Evolutionary conservation across 257 asterid genomes (phyloP).

Genomic region (Ajuga chamaepitys): DNA sequence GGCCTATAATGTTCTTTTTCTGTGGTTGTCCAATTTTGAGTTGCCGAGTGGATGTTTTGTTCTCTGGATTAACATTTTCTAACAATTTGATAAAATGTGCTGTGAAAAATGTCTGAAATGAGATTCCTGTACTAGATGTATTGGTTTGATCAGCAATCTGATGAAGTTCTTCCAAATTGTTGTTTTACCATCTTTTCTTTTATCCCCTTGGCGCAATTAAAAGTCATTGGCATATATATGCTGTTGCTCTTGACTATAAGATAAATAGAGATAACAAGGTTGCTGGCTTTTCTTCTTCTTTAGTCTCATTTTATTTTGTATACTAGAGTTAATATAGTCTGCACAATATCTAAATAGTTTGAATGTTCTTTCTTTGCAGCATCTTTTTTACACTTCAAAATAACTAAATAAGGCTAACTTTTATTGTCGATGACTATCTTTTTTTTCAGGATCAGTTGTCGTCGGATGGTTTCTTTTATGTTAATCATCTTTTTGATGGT

Average conservation of each 20-base stretch:
- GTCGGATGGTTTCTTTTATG: slow-evolving; percentile 35
- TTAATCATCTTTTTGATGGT: slow-evolving; percentile 20
- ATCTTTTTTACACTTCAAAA: not conserved
- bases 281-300: not conserved
- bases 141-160: slow-evolving; percentile 5
- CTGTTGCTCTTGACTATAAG: not conserved
- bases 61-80: too few species aligned
- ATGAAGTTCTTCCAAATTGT: not conserved
- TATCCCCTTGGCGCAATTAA: not conserved
- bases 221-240: not conserved
- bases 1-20: too few species aligned
- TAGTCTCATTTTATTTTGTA: not conserved
- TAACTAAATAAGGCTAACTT: slow-evolving; percentile 4
- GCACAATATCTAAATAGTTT: not conserved
- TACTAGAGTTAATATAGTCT: not conserved
- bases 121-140: not conserved
- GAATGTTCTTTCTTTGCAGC: slow-evolving; percentile 2
- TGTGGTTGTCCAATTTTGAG: too few species aligned
- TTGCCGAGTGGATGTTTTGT: not conserved
- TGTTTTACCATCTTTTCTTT: not conserved
- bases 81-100: too few species aligned
- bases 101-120: not conserved
- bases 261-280: not conserved
- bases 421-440: slow-evolving; percentile 1
- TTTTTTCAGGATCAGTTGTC: slow-evolving; percentile 64